Evolutionary conservation across 116 monocot species (phyloP).

Genomic region (Cymodocea nodosa): DNA sequence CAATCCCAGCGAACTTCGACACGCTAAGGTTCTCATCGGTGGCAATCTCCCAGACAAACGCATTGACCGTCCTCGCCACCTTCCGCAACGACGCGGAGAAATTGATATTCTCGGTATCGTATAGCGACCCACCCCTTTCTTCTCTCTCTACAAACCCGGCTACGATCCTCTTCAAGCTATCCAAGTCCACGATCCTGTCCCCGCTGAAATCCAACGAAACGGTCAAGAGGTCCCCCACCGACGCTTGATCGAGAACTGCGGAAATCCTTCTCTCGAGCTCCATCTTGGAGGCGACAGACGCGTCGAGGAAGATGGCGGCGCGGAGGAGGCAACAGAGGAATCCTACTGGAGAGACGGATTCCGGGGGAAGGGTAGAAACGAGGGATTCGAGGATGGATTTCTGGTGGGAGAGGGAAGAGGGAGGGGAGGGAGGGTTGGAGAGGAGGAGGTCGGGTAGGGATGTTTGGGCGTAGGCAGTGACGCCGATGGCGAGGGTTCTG

Average conservation of each 20-base stretch:
- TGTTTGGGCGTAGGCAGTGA: slow-evolving; percentile 44
- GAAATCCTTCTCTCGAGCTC: slow-evolving; percentile 55
- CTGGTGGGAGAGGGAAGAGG: slow-evolving; percentile 8
- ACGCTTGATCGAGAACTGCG: slow-evolving; percentile 39
- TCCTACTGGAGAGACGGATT: slow-evolving; percentile 35
- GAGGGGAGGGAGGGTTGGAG: slow-evolving; percentile 8
- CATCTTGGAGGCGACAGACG: slow-evolving; percentile 21
- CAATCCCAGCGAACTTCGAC: slow-evolving; percentile 67
- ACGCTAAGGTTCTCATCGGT: slow-evolving; percentile 62
- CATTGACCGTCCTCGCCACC: slow-evolving; percentile 55
- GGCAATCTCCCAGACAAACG: slow-evolving; percentile 70
- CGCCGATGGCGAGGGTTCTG: slow-evolving; percentile 32
- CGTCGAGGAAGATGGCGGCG: slow-evolving; percentile 38
- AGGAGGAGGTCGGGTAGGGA: slow-evolving; percentile 44
- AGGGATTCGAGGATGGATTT: slow-evolving; percentile 43
- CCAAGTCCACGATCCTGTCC: slow-evolving; percentile 44
- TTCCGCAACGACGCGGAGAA: slow-evolving; percentile 49
- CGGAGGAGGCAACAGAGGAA: slow-evolving; percentile 89
- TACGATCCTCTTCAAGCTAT: slow-evolving; percentile 48
- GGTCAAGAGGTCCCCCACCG: slow-evolving; percentile 49
- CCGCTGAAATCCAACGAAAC: slow-evolving; percentile 54
- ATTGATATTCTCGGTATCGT: slow-evolving; percentile 16
- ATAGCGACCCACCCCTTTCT: slow-evolving; percentile 7
- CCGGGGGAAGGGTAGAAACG: slow-evolving; percentile 34
- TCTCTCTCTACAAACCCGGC: slow-evolving; percentile 56